Evolutionary conservation across 108 stramenopile genomes (phyloP).

Genomic region (Fistulifera pelliculosa): DNA sequence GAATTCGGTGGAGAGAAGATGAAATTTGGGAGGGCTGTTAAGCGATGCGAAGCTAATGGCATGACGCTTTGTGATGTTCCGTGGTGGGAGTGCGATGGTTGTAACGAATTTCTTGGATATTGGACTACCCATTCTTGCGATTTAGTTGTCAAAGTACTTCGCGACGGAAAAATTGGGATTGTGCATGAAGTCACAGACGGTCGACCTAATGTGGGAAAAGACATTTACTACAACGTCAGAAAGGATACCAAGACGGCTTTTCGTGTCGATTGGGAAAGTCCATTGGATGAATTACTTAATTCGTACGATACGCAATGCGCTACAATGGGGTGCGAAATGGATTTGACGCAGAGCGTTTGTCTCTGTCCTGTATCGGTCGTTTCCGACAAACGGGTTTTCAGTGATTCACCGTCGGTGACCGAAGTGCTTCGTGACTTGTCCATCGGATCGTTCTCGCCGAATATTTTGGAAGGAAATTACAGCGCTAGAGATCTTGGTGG

Average conservation of each 20-base stretch:
- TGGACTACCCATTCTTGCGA: not conserved
- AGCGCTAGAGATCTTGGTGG: too few relatives aligned
- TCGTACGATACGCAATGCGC: too few relatives aligned
- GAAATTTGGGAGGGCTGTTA: not conserved
- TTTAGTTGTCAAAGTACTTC: not conserved
- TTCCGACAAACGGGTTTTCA: too few relatives aligned
- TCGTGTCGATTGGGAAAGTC: conserved; percentile 19
- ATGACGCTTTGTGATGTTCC: not conserved
- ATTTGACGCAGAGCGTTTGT: too few relatives aligned
- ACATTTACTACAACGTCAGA: conserved; percentile 2
- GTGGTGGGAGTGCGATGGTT: not conserved
- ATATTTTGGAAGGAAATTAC: too few relatives aligned
- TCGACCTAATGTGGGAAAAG: conserved; percentile 8
- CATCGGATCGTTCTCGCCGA: conserved; percentile 23
- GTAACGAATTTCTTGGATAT: not conserved
- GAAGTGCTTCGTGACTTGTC: conserved; percentile 22
- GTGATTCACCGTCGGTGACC: too few relatives aligned
- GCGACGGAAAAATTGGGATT: conserved; percentile 36
- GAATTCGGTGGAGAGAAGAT: not conserved
- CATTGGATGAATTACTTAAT: conserved; percentile 7
- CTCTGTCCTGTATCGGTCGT: too few relatives aligned
- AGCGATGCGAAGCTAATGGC: not conserved
- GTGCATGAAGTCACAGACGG: conserved; percentile 33
- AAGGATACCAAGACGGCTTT: conserved; percentile 15
- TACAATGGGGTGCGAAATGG: too few relatives aligned